Percentiles rank a stretch among this genome's conserved stretches.
phyloP scores from a whole-genome alignment of 176 grass and related monocot genomes.

The Elymus sibiricus region DNA sequence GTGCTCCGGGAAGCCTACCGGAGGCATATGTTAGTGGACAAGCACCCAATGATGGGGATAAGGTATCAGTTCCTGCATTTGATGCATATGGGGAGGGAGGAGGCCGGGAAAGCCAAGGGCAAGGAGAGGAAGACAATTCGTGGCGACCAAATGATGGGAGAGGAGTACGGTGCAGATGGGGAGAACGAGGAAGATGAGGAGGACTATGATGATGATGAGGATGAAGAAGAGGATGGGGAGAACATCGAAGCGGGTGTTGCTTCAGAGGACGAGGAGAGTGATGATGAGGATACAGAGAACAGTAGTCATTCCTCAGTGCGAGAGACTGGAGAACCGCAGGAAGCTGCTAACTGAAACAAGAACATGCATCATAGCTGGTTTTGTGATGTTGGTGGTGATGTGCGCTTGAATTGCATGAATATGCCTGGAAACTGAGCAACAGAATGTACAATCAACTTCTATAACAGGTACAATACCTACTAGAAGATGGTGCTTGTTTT shows the following conservation, averaged over 20 bases:
- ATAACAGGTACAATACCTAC: slow-evolving; percentile 21
- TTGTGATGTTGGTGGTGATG: background rate
- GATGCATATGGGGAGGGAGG: slow-evolving; percentile 80
- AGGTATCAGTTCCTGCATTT: slow-evolving; percentile 83
- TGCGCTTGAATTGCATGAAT: background rate
- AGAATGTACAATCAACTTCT: slow-evolving; percentile 11
- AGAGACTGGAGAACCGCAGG: background rate
- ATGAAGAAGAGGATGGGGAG: slow-evolving; percentile 39
- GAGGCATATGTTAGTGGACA: slow-evolving; percentile 72
- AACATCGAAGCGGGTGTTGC: slow-evolving; percentile 28
- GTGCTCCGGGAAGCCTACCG: slow-evolving; percentile 77
- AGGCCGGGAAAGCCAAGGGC: slow-evolving; percentile 35
- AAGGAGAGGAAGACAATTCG: slow-evolving; percentile 28
- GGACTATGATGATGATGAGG: background rate
- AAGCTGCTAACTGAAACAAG: background rate
- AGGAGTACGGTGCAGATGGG: slow-evolving; percentile 24
- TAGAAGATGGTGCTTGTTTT: slow-evolving; percentile 19
- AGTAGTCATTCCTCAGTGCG: background rate
- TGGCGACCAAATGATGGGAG: background rate
- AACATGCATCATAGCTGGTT: background rate
- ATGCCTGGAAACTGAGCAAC: background rate
- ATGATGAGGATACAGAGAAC: slow-evolving; percentile 41
- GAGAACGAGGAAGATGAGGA: slow-evolving; percentile 35
- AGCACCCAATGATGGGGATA: slow-evolving; percentile 86
- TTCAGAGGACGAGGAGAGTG: slow-evolving; percentile 49